Evolutionary conservation across 192 early-diverging fungal genomes (phyloP).

Genomic region (Spizellomyces punctatus): DNA sequence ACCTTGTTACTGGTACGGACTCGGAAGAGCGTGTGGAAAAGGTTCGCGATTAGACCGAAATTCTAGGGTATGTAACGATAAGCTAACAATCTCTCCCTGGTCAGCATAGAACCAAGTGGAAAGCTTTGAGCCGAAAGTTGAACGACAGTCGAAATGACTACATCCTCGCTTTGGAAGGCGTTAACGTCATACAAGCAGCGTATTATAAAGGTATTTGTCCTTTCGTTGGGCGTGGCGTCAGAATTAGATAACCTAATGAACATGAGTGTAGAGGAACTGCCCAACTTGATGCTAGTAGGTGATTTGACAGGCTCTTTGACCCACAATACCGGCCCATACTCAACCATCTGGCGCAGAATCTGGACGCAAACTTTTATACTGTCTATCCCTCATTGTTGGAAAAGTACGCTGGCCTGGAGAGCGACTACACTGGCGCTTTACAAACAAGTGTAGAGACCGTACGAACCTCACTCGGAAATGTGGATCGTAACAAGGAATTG

Average conservation of each 20-base stretch:
- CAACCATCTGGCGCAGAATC: conserved; percentile 27
- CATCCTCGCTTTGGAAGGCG: conserved; percentile 40
- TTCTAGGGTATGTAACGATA: not conserved
- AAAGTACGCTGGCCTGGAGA: conserved; percentile 35
- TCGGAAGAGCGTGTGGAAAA: conserved; percentile 45
- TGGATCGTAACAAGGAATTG: conserved; percentile 35
- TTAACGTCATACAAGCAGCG: conserved; percentile 36
- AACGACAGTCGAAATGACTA: conserved; percentile 50
- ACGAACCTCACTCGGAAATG: not conserved
- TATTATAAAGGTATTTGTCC: conserved; percentile 36
- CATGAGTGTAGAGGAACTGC: conserved; percentile 34
- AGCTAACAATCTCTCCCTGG: too few species aligned
- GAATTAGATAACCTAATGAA: not conserved
- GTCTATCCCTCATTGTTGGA: conserved; percentile 23
- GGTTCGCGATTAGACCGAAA: conserved; percentile 8
- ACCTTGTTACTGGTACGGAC: conserved; percentile 49
- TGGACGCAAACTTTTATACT: conserved; percentile 47
- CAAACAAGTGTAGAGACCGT: conserved; percentile 23
- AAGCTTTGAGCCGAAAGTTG: conserved; percentile 34
- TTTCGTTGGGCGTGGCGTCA: not conserved
- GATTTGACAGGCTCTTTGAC: not conserved
- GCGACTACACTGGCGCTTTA: conserved; percentile 23
- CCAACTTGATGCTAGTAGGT: conserved; percentile 42
- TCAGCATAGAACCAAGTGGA: conserved; percentile 40
- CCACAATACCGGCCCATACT: not conserved